Base-by-base conservation (phyloP, 768 basidiomycete species). In the Filobasidium wieringae region DNA sequence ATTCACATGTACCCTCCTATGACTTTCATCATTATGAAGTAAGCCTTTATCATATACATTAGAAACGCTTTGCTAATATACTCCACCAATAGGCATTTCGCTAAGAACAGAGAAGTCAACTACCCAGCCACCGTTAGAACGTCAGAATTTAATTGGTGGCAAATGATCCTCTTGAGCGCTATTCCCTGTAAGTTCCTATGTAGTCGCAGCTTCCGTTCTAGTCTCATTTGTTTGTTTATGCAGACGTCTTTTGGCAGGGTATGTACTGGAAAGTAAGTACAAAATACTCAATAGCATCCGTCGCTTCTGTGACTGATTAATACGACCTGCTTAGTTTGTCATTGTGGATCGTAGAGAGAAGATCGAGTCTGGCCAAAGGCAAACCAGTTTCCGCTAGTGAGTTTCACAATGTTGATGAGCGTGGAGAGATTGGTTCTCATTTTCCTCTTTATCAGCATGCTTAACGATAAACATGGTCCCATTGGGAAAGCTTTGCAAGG, bases 1-100 rank as follows among this genome's bases (percentile, higher is more conserved):
- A 82, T 99, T 31, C 95, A 99, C 70, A 85, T 97, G 57, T 96
- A 95, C 68, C 81, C 88, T 0, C 88, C 95, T 0, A 82, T 93
- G 61, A 83, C 85, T 2, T 87, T 99, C 66, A 91, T 88, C 14
- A 85, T 91, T 24, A 90, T 97, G 55, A 52, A 65, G 71, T 70
- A 22, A 62, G 68, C 19, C 27, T 19, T 37, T 26, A 17, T 24
- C 11, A n/a, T 22, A 19, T 19, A 26, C 15, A 11, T 8, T 12
- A 31, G 8, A 37, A 32, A 3, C 6, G 24, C n/a, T 30, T 45
- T 40, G 6, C 14, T 19, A 9, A 26, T n/a, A 12, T 19, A 24
- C 15, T 33, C 43, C 26, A 27, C 6, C 14, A 5, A 8, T 17
- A 61, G 60, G 14, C 60, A 61, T 30, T 56, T 61, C 24, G 32